Conservation (phyloP, 768 basidiomycete genomes). For the Fistulinella prunicolor region DNA sequence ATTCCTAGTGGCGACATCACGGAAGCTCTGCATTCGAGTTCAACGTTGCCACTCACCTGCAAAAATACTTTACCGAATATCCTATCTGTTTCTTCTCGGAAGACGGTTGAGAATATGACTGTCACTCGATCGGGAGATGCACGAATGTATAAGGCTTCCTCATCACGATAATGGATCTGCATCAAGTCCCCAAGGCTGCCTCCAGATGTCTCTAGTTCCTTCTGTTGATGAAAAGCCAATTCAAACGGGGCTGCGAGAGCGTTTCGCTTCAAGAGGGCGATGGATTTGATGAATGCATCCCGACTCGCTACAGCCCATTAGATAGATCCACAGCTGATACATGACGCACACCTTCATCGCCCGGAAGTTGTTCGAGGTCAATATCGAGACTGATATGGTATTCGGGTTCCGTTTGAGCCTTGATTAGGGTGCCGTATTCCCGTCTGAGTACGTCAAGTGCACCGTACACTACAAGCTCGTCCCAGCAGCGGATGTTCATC, state of each 20-base stretch:
- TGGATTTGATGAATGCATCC: constrained; percentile 72
- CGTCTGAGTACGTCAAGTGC: constrained; percentile 73
- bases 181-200: constrained; percentile 77
- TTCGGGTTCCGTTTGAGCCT: constrained; percentile 71
- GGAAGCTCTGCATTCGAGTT: not conserved
- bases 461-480: constrained; percentile 85
- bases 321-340: not conserved
- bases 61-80: constrained; percentile 98
- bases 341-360: constrained; percentile 62
- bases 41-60: constrained; percentile 54
- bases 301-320: constrained; percentile 59
- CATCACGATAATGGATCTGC: constrained; percentile 91
- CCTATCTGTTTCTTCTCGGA: constrained; percentile 95
- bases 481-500: constrained; percentile 98
- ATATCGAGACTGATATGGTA: constrained; percentile 87
- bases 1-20: constrained; percentile 61
- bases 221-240: constrained; percentile 78
- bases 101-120: constrained; percentile 95
- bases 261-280: constrained; percentile 88
- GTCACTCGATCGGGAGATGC: constrained; percentile 95
- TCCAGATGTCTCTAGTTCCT: constrained; percentile 73
- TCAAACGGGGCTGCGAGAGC: constrained; percentile 95
- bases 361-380: constrained; percentile 82
- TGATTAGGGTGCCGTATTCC: constrained; percentile 78
- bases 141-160: constrained; percentile 95